Percentiles rank a stretch among this genome's conserved stretches.
phyloP scores from a whole-genome alignment of 257 asterid genomes.

The Galeopsis tetrahit region DNA sequence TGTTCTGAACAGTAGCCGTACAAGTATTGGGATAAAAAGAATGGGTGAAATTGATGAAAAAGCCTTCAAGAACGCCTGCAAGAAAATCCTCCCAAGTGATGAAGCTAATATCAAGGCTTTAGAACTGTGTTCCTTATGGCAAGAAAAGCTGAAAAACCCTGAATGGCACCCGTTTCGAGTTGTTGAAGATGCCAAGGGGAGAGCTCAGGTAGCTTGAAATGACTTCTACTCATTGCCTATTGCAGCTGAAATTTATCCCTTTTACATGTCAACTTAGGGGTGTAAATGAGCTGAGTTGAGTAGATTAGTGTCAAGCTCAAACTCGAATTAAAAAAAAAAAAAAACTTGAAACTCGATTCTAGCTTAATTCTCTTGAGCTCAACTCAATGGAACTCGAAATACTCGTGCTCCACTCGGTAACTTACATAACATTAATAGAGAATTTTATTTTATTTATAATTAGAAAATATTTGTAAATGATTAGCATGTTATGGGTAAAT shows the following conservation, averaged over 20 bases:
- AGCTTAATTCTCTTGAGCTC: conserved; percentile 1
- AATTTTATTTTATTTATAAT: too few relatives aligned
- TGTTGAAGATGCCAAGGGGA: conserved; percentile 42
- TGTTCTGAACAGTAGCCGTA: conserved; percentile 48
- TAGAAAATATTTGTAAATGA: too few relatives aligned
- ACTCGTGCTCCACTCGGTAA: too few relatives aligned
- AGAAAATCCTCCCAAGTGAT: conserved; percentile 47
- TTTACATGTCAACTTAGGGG: neutral
- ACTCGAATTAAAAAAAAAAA: too few relatives aligned
- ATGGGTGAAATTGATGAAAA: conserved; percentile 82
- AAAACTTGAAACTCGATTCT: too few relatives aligned
- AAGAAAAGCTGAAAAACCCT: conserved; percentile 58
- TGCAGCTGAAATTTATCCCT: neutral
- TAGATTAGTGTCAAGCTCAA: too few relatives aligned
- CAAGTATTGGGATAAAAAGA: conserved; percentile 68
- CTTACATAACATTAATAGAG: too few relatives aligned
- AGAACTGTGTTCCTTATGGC: conserved; percentile 68
- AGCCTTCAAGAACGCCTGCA: conserved; percentile 61
- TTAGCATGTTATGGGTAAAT: too few relatives aligned
- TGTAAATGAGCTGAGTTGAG: too few relatives aligned
- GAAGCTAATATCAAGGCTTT: conserved; percentile 65
- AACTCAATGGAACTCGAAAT: too few relatives aligned
- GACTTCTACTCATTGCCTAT: neutral
- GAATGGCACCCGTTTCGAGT: conserved; percentile 74
- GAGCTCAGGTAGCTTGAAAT: conserved; percentile 46